Percentiles rank a stretch among this genome's conserved stretches.
These are phyloP conservation scores for Pistacia integerrima DNA, from an alignment of 345 rosid species.

Conservation along the genomic window DNA sequence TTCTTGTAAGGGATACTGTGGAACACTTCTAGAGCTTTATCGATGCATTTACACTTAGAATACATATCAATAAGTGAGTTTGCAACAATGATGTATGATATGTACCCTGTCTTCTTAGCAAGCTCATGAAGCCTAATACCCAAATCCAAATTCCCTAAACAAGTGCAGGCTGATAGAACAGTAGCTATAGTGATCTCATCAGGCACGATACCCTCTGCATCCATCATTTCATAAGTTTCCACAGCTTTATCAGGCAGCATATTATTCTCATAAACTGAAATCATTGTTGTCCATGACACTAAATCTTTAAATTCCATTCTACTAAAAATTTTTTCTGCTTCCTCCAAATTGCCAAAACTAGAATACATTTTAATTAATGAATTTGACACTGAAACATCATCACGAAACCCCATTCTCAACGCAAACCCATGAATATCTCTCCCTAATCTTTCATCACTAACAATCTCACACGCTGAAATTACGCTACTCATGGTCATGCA, in stretches of 20 bases:
- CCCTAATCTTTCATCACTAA: conserved; percentile 63
- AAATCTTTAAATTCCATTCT: conserved; percentile 66
- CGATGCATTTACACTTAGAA: conserved; percentile 73
- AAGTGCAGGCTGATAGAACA: conserved; percentile 69
- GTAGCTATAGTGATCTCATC: conserved; percentile 72
- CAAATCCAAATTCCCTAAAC: conserved; percentile 53
- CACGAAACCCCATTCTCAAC: conserved; percentile 48
- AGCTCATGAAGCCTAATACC: conserved; percentile 70
- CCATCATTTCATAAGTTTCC: conserved; percentile 63
- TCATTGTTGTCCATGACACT: conserved; percentile 87
- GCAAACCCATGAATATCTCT: conserved; percentile 65
- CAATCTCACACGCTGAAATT: conserved; percentile 65
- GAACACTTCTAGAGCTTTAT: conserved; percentile 68
- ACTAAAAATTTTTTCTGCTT: conserved; percentile 58
- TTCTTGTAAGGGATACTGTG: conserved; percentile 61
- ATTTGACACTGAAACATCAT: conserved; percentile 61
- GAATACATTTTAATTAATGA: conserved; percentile 76
- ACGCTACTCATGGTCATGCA: conserved; percentile 86
- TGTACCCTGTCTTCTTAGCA: conserved; percentile 50
- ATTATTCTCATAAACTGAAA: conserved; percentile 69
- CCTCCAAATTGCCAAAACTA: conserved; percentile 46
- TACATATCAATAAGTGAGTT: conserved; percentile 82
- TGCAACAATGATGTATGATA: conserved; percentile 59
- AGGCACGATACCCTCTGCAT: conserved; percentile 46
- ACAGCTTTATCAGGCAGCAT: conserved; percentile 55